Conservation (phyloP, 1,284 basidiomycete species). For the Crocinoboletus sp. region DNA sequence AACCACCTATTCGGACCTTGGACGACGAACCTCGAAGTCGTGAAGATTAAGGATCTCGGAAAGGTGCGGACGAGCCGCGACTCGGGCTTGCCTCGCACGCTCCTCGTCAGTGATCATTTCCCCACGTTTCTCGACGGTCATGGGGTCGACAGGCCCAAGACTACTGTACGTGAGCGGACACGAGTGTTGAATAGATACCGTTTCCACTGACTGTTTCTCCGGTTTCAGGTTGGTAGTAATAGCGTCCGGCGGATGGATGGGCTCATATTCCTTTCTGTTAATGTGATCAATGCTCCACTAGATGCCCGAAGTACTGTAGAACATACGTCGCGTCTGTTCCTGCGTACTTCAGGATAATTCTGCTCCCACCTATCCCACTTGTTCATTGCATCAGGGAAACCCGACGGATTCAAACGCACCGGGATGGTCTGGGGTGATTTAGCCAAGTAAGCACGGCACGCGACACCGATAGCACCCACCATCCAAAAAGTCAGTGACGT, state of each 20-base stretch:
- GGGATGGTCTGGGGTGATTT: constrained; percentile 52
- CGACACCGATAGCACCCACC: constrained; percentile 33
- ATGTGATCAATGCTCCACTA: not conserved
- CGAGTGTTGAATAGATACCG: not conserved
- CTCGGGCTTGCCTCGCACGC: constrained; percentile 50
- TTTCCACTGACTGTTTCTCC: constrained; percentile 61
- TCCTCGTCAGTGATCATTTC: constrained; percentile 54
- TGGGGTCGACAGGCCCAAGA: constrained; percentile 65
- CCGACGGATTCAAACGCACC: constrained; percentile 35
- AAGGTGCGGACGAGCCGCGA: constrained; percentile 60
- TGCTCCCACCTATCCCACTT: constrained; percentile 45
- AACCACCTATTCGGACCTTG: not conserved
- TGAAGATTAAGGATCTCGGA: constrained; percentile 82
- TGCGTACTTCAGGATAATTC: constrained; percentile 66
- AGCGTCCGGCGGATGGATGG: constrained; percentile 86
- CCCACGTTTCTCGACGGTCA: constrained; percentile 54
- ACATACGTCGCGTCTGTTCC: constrained; percentile 72
- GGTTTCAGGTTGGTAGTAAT: constrained; percentile 78
- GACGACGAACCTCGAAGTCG: constrained; percentile 75
- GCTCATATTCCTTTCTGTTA: constrained; percentile 60
- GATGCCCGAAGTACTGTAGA: not conserved
- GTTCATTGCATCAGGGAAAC: not conserved
- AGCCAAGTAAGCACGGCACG: constrained; percentile 7
- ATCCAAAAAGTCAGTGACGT: constrained; percentile 73
- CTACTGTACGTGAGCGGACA: constrained; percentile 32